A percentile compares a stretch with the other conserved stretches of the same genome.
Conservation (phyloP, 495 filamentous ascomycete species). For the Cladorrhinum samala region DNA sequence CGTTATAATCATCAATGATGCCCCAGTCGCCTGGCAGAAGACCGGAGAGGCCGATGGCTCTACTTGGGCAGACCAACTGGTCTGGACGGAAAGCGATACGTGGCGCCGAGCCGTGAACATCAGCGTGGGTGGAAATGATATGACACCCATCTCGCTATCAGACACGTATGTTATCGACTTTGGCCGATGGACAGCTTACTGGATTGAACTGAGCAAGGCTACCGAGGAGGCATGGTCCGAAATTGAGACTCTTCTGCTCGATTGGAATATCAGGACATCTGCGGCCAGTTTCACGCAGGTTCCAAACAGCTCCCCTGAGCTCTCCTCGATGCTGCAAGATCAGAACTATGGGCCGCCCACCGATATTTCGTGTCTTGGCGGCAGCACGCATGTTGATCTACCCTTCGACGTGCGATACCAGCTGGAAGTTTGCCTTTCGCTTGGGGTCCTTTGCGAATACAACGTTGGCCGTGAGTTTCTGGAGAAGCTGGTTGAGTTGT, state of each 20-base stretch:
- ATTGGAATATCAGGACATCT: constrained; percentile 63
- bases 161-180: constrained; percentile 62
- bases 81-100: constrained; percentile 61
- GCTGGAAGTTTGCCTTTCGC: constrained; percentile 84
- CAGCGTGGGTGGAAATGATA: constrained; percentile 36
- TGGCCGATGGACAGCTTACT: constrained; percentile 69
- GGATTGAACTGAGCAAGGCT: constrained; percentile 42
- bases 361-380: constrained; percentile 24
- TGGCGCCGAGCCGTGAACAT: constrained; percentile 78
- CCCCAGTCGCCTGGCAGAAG: constrained; percentile 60
- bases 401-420: constrained; percentile 78
- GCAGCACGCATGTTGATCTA: constrained; percentile 40
- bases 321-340: constrained; percentile 57
- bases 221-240: constrained; percentile 27
- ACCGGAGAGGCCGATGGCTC: constrained; percentile 32
- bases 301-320: constrained; percentile 14
- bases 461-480: constrained; percentile 64
- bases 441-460: constrained; percentile 71
- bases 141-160: constrained; percentile 47
- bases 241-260: constrained; percentile 52
- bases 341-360: not conserved
- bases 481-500: constrained; percentile 48
- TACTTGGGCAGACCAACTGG: constrained; percentile 37
- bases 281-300: constrained; percentile 24
- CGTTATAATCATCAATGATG: constrained; percentile 55